Base-by-base conservation (phyloP, 2,329 filamentous ascomycete species). In the Fusarium luffae region DNA sequence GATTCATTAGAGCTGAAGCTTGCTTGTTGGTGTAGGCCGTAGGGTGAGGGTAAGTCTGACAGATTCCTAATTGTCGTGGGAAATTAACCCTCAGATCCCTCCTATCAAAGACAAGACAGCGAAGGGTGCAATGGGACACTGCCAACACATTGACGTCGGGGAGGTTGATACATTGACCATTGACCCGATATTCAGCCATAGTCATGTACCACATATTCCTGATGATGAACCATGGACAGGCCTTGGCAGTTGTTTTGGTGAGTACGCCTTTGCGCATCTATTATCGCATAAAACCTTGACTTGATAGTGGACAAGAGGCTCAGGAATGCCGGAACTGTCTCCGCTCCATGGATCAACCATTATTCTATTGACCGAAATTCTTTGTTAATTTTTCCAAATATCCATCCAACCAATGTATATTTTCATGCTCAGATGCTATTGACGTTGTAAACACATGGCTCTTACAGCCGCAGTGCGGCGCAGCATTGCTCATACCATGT, bases 1-100 rank as follows among this genome's bases (percentile, higher is more conserved):
- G 27, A 16, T 46, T 37, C 54, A 41, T 52, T 54, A 52, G 63
- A 71, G 66, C 51, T 64, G 57, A 56, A 63, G 48, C 51, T 61
- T 49, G 27, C 49, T n/a, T 52, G 64, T 51, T 52, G 46, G 44
- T 28, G 37, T 37, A 37, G 34, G 34, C 19, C 7, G 41, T 41
- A 52, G 32, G 34, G 34, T 52, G 37, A 34, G 30, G 42, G 25
- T 37, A 37, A 37, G 34, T 37, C 34, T 46, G 32, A 51, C 46
- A 46, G 40, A 66, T 60, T 55, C 63, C 47, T 54, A 66, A 61
- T 66, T 43, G 27, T 32, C 30, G n/a, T 21, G 47, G n/a, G 28
- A 18, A 41, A 42, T 52, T 27, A 34, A 12, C 49, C n/a, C 49
- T 19, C 10, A 16, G 19, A 16, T 13, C 13, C 18, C 23, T 52